These are phyloP conservation scores for Heliocybe sulcata DNA, from an alignment of 1,284 basidiomycete genomes.

Conservation along the genomic window DNA sequence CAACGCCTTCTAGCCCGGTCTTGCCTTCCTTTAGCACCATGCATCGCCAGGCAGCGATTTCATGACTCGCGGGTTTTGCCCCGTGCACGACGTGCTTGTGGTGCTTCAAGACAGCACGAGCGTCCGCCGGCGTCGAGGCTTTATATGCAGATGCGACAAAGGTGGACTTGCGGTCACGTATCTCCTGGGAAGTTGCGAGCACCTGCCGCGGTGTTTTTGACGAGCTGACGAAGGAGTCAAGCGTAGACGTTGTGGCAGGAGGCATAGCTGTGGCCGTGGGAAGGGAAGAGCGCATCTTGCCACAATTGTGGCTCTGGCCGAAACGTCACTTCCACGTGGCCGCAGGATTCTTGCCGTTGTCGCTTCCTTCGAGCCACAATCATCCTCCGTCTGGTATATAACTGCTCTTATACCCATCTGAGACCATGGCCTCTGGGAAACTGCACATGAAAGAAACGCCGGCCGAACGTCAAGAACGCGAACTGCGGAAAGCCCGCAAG, in stretches of 20 bases:
- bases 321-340: too few relatives aligned
- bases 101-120: conserved; percentile 37
- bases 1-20: conserved; percentile 61
- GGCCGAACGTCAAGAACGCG: conserved; percentile 53
- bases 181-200: conserved; percentile 60
- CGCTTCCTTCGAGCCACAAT: neutral
- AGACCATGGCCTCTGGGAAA: conserved; percentile 22
- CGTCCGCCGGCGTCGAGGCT: conserved; percentile 40
- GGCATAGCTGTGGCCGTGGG: neutral
- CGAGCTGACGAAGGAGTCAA: conserved; percentile 48
- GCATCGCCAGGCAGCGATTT: conserved; percentile 69
- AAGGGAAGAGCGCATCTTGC: too few relatives aligned
- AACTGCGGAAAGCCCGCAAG: conserved; percentile 40
- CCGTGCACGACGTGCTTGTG: conserved; percentile 46
- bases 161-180: conserved; percentile 62
- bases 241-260: conserved; percentile 22
- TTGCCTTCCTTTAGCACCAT: conserved; percentile 63
- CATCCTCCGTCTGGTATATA: neutral
- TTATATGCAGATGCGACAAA: conserved; percentile 59
- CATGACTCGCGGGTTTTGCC: conserved; percentile 52
- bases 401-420: neutral
- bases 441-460: conserved; percentile 67
- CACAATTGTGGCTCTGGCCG: too few relatives aligned
- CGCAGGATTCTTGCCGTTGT: too few relatives aligned
- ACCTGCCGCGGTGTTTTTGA: conserved; percentile 38